Conservation (phyloP, 108 stramenopile species). For the Discostella pseudostelligera region DNA sequence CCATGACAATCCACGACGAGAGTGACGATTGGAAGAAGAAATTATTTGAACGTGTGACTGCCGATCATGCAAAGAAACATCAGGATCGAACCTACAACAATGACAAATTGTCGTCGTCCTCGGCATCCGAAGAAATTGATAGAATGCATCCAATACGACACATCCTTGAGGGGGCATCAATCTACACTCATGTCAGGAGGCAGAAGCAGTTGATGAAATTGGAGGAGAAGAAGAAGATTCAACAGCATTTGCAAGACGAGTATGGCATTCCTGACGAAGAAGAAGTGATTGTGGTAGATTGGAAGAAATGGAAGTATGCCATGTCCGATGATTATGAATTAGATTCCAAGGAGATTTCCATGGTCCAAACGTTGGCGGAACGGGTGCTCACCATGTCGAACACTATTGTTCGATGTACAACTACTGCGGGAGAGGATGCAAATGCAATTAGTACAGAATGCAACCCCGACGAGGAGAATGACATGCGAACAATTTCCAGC, state of each 20-base stretch:
- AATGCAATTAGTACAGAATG: background rate
- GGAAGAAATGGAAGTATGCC: constrained; percentile 44
- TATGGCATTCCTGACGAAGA: background rate
- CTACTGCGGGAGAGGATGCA: too few species aligned
- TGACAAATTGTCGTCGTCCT: background rate
- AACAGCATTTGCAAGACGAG: background rate
- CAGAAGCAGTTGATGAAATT: background rate
- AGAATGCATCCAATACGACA: constrained; percentile 25
- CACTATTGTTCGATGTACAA: background rate
- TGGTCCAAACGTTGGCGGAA: constrained; percentile 28
- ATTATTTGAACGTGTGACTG: constrained; percentile 7
- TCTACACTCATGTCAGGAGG: constrained; percentile 25
- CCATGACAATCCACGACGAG: background rate
- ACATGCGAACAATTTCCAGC: background rate
- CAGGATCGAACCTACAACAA: constrained; percentile 5
- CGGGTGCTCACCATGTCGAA: constrained; percentile 21
- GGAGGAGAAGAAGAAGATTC: constrained; percentile 5
- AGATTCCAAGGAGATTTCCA: constrained; percentile 7
- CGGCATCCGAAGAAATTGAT: constrained; percentile 19
- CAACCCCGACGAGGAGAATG: background rate
- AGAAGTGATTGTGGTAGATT: constrained; percentile 24
- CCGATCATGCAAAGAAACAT: constrained; percentile 13
- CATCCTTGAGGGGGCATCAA: constrained; percentile 38
- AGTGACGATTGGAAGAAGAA: constrained; percentile 7
- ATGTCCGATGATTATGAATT: constrained; percentile 43